Base-by-base conservation (phyloP, 2,329 filamentous ascomycete genomes). In the Graphilbum fragrans region DNA sequence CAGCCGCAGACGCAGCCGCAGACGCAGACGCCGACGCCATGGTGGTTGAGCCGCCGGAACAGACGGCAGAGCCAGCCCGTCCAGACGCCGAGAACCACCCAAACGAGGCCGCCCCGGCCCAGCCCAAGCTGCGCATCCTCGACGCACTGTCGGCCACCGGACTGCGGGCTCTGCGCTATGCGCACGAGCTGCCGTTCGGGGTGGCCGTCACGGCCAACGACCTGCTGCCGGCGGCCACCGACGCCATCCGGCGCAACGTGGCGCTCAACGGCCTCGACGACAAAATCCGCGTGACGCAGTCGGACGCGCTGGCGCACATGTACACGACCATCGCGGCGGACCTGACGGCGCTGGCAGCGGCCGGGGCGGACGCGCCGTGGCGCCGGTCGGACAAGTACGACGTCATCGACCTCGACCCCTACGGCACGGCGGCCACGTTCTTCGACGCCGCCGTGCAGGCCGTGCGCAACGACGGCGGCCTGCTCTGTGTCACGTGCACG, bases 121-220 rank as follows among this genome's bases (percentile, higher is more conserved):
- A n/a, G 22, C 61, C 66, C 11, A 58, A 64, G 10, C 90, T 94
- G 54, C 81, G 78, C n/a, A 90, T 98, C 32, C 75, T 98, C 9
- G 92, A 98, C 60, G 92, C 92, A 0, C 72, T 98, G 5, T 98
- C 92, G 10, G 92, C 92, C 1, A 94, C 88, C 3, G 92, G 92
- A 20, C 72, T 98, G 6, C 80, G 92, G 47, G 92, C 92, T 6
- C 63, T 98, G 34, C 82, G 92, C 45, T 98, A 96, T 59, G 85
- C 86, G 1, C 81, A 87, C 51, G 92, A 98, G 56, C 77, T 98
- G 21, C 86, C 92, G 0, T 86, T 88, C 50, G 72, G 78, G 14
- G 92, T 86, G 3, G 77, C 76, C 0, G 71, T 94, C 33, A 90
- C 86, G 6, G 86, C 88, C 27, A 98, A 98, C 58, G 92, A 98